Conservation (phyloP, 148 eudicot genomes). For the Cornus controversa region DNA sequence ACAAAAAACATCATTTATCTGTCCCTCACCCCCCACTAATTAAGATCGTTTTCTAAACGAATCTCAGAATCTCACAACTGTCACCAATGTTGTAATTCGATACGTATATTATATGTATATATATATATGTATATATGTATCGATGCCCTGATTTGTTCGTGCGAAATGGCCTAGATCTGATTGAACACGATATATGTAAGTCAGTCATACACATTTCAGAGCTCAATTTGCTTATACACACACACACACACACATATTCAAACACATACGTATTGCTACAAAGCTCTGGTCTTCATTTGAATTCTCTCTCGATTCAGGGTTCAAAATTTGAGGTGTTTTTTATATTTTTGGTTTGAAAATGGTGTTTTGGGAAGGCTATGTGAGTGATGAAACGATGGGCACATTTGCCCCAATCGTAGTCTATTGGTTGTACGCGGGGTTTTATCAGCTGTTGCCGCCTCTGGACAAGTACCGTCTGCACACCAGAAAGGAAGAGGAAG, state of each 20-base stretch:
- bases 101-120: too few relatives aligned
- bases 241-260: not conserved
- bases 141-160: not conserved
- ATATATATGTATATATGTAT: too few relatives aligned
- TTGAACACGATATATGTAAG: not conserved
- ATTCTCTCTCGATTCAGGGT: not conserved
- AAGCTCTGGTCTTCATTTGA: not conserved
- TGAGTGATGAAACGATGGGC: constrained; percentile 52
- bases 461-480: constrained; percentile 49
- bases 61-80: not conserved
- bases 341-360: constrained; percentile 9
- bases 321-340: not conserved
- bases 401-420: constrained; percentile 53
- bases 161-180: not conserved
- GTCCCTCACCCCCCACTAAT: not conserved
- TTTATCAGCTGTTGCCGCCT: constrained; percentile 46
- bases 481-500: constrained; percentile 45
- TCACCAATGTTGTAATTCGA: not conserved
- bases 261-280: too few relatives aligned
- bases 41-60: not conserved
- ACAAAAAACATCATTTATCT: too few relatives aligned
- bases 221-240: not conserved
- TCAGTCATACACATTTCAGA: not conserved
- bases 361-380: constrained; percentile 60
- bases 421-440: constrained; percentile 59